Conservation (phyloP, 768 basidiomycete species). For the Amanita rimosa region DNA sequence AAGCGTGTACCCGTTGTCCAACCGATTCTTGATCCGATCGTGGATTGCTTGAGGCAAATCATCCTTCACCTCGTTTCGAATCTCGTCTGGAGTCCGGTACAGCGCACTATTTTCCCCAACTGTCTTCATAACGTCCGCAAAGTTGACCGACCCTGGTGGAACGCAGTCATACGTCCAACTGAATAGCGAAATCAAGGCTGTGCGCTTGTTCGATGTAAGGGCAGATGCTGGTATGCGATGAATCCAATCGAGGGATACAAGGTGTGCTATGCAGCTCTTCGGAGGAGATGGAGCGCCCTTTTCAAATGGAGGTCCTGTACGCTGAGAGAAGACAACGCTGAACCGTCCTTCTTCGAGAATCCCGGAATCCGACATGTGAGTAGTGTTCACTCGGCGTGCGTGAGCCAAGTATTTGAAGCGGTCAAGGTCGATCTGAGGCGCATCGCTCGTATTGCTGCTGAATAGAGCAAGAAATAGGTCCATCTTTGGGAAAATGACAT, state of each 20-base stretch:
- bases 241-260: not conserved
- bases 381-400: not conserved
- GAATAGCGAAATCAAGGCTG: not conserved
- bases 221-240: not conserved
- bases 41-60: too few species aligned
- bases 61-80: not conserved
- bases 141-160: not conserved
- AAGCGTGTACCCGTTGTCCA: not conserved
- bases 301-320: not conserved
- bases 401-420: not conserved
- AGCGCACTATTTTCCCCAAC: not conserved
- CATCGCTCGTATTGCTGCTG: not conserved
- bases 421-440: not conserved
- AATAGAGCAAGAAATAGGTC: not conserved
- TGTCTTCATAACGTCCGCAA: not conserved
- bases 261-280: too few species aligned
- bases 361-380: not conserved
- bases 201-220: not conserved
- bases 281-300: too few species aligned
- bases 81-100: not conserved
- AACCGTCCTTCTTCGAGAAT: not conserved
- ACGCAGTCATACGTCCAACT: conserved; percentile 4
- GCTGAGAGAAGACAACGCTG: not conserved
- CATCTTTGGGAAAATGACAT: not conserved
- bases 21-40: not conserved